These are phyloP conservation scores for Chaetomiaceae sp. DNA, from an alignment of 2,329 filamentous ascomycete genomes.

Conservation along the genomic window DNA sequence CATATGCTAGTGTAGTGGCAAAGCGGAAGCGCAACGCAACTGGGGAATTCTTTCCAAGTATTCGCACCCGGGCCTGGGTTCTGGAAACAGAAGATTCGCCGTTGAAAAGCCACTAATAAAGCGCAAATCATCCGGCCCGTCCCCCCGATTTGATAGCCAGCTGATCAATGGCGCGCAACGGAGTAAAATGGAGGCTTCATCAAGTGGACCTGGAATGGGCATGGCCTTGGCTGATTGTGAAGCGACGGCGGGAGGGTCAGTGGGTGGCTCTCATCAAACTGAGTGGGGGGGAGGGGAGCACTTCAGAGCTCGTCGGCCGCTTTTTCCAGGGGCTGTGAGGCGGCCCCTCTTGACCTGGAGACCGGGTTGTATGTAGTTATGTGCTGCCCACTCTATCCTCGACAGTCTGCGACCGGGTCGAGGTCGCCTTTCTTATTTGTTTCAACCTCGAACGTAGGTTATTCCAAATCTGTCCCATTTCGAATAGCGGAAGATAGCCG, in stretches of 20 bases:
- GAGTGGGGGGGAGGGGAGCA: slow-evolving; percentile 7
- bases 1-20: neutral
- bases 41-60: neutral
- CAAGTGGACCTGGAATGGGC: neutral
- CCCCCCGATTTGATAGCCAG: slow-evolving; percentile 2
- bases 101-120: neutral
- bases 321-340: slow-evolving; percentile 5
- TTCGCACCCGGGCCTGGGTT: no score
- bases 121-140: slow-evolving; percentile 2
- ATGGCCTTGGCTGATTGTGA: slow-evolving; percentile 7
- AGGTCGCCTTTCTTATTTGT: neutral
- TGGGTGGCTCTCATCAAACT: slow-evolving; percentile 13
- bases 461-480: no score
- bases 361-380: neutral
- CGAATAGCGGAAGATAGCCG: neutral
- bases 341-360: neutral
- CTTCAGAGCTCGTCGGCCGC: neutral
- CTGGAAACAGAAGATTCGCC: slow-evolving; percentile 1
- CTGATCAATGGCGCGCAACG: slow-evolving; percentile 4
- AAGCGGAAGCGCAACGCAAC: neutral
- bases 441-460: no score
- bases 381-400: neutral
- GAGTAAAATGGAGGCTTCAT: neutral
- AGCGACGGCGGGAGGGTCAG: neutral
- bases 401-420: neutral